Base-by-base conservation (phyloP, 1,139 yeast genomes). In the Taphrina pruni region DNA sequence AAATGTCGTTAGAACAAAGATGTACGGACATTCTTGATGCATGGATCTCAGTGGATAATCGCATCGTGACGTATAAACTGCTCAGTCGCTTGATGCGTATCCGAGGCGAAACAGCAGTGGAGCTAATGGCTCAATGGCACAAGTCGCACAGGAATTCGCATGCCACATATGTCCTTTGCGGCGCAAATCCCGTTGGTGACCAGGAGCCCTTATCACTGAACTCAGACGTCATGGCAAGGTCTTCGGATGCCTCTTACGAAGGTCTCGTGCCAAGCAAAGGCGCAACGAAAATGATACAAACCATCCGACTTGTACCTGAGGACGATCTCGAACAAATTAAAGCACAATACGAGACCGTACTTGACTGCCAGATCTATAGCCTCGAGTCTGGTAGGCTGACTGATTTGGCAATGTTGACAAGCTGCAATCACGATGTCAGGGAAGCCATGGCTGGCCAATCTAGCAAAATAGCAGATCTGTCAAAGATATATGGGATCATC, bases 61-160 rank as follows among this genome's bases (percentile, higher is more conserved):
- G 43, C 17, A 48, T 76, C 75, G 72, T 76, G 8, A 73, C 78
- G 20, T 76, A 74, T 60, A 72, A 75, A 11, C 70, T 76, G 48
- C 72, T 77, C 39, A 75, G 79, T 55, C 73, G 79, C 38, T 70
- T 71, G 65, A 69, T 72, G 17, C 70, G 71, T 17, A 67, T 75
- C 14, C 75, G 75, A 56, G 74, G 73, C 9, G 70, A 73, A 48
- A 60, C 64, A 1, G 78, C 79, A 6, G 76, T 76, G 62, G 72
- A 74, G 54, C 60, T 52, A 1, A 72, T 75, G 46, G 72, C 66
- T 55, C 64, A 70, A 20, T 74, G 73, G 61, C 66, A 73, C 58
- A 32, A 36, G 17, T 38, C 7, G 43, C 70, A 9, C 45, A 72
- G 8, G 14, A 61, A 58, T 3, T 69, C 71, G 7, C 71, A 72